Base-by-base conservation (phyloP, 2,329 filamentous ascomycete species). In the Claviceps arundinis region DNA sequence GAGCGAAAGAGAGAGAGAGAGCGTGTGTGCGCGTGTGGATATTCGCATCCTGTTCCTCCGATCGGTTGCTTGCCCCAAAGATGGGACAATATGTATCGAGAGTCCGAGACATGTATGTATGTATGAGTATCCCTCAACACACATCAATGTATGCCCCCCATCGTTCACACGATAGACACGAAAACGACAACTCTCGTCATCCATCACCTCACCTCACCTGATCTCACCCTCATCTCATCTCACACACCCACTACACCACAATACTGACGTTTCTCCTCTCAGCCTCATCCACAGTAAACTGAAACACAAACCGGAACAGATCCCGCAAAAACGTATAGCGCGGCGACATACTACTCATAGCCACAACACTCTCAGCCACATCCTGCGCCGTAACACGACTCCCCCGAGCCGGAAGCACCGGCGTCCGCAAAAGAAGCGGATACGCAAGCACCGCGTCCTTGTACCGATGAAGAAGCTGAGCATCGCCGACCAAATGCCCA, bases 311-410 rank as follows among this genome's bases (percentile, higher is more conserved):
- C 50, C 80, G 78, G 70, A 87, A 96, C 14, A 96, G 73, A 60
- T 95, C 89, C 48, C 81, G 76, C 56, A 96, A 70, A 75, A 91
- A 96, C 8, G 73, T 73, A 66, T 93, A 93, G 60, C 89, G 81
- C 52, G 67, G 62, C 30, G 76, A 76, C 40, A 80, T 82, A 52
- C 80, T 74, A 50, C 79, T 78, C 78, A 95, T 87, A 73, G 84
- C 84, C 50, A 78, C 74, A 6, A 95, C 85, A 48, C 87, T 87
- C 65, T 84, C 85, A 38, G 86, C 87, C 56, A 94, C 80, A 59
- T 96, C 89, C n/a, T 74, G 69, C 0, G 87, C 86, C 3, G 73
- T 75, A 5, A 86, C 75, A 9, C 78, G 74, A 58, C 74, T 85
- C 52, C 72, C 82, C 54, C 66, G 70, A 3, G 71, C 59, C 3